These are phyloP conservation scores for Chlorella sp. DNA, from an alignment of 139 green algal genomes.

Conservation along the genomic window DNA sequence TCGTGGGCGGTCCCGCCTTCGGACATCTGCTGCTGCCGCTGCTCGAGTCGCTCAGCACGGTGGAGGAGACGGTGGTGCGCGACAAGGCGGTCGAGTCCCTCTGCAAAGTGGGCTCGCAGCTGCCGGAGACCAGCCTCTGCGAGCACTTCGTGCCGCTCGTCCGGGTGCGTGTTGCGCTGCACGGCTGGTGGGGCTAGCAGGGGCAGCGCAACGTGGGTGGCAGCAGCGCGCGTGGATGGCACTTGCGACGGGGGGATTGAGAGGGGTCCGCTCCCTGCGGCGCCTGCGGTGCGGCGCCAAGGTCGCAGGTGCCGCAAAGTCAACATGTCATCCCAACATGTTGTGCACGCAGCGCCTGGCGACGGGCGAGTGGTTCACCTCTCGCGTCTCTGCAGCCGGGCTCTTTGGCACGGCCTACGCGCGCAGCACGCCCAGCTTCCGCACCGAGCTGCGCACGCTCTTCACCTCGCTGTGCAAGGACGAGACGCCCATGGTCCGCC, in stretches of 20 bases:
- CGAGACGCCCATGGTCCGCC: conserved; percentile 98
- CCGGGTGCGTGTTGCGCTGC: neutral
- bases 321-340: too few species aligned
- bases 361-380: conserved; percentile 94
- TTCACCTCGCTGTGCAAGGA: conserved; percentile 86
- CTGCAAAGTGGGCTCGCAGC: conserved; percentile 63
- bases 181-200: too few species aligned
- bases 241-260: too few species aligned
- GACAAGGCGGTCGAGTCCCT: conserved; percentile 91
- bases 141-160: conserved; percentile 76
- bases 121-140: conserved; percentile 58
- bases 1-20: conserved; percentile 81
- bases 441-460: conserved; percentile 65
- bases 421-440: conserved; percentile 21
- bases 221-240: too few species aligned
- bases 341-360: conserved; percentile 68
- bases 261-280: too few species aligned
- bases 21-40: conserved; percentile 78
- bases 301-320: too few species aligned
- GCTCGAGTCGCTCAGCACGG: conserved; percentile 87
- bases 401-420: conserved; percentile 86
- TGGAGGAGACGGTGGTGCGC: conserved; percentile 98
- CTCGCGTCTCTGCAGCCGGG: conserved; percentile 84
- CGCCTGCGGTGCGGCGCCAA: too few species aligned
- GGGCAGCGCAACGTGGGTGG: too few species aligned